Percentiles rank a stretch among this genome's conserved stretches.
These are phyloP conservation scores for Trichoderma oligosporum DNA, from an alignment of 2,329 filamentous ascomycete genomes.

Conservation along the genomic window DNA sequence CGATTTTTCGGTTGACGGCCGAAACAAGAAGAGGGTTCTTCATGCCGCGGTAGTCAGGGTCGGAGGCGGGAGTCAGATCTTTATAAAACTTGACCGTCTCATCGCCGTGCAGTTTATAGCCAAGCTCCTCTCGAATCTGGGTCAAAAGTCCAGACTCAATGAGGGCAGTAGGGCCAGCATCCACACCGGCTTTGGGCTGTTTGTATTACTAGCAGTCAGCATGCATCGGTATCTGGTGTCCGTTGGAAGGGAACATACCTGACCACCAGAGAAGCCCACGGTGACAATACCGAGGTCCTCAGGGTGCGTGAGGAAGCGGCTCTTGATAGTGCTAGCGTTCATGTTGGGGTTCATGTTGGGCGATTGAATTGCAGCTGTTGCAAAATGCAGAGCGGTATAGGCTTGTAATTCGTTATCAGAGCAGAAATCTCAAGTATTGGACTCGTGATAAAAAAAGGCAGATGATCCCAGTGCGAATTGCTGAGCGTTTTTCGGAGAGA, in stretches of 20 bases:
- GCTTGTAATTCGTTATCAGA: not conserved
- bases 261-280: constrained; percentile 93
- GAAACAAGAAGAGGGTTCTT: constrained; percentile 87
- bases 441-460: not conserved
- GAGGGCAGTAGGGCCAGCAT: constrained; percentile 82
- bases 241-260: constrained; percentile 55
- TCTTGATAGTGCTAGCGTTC: constrained; percentile 52
- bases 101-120: constrained; percentile 85
- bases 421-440: not conserved
- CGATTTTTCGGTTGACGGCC: constrained; percentile 75
- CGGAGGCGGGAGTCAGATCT: constrained; percentile 64
- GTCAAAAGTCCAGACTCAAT: constrained; percentile 83
- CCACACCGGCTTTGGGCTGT: constrained; percentile 86
- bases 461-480: not conserved
- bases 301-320: constrained; percentile 74
- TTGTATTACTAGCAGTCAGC: not conserved
- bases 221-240: not conserved
- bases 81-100: constrained; percentile 76
- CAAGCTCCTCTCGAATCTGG: constrained; percentile 79
- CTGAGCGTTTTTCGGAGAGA: not conserved
- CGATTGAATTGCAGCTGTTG: constrained; percentile 1
- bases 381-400: not conserved
- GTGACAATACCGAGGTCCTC: constrained; percentile 87
- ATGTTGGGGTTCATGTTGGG: constrained; percentile 43
- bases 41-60: constrained; percentile 85